Conservation (phyloP, 176 grass and related monocot genomes). For the Oryza rufipogon region DNA sequence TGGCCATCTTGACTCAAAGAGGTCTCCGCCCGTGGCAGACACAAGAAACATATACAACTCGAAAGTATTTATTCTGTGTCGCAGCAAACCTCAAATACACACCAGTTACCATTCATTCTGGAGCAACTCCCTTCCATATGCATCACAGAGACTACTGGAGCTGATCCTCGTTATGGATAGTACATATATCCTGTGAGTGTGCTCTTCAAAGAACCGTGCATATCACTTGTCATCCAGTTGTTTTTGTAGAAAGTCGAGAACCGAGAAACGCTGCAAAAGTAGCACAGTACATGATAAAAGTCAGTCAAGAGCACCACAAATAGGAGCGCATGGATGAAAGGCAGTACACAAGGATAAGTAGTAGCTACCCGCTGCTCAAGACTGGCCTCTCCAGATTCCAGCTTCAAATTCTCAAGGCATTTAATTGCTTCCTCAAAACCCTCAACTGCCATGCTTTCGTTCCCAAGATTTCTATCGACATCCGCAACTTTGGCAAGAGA, state of each 20-base stretch:
- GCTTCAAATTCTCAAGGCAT: slow-evolving; percentile 87
- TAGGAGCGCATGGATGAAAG: background rate
- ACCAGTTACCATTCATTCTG: background rate
- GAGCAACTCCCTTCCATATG: slow-evolving; percentile 20
- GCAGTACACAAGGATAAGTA: background rate
- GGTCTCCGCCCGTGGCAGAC: background rate
- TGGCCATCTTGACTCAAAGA: background rate
- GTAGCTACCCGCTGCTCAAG: slow-evolving; percentile 67
- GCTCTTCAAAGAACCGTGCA: background rate
- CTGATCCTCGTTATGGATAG: slow-evolving; percentile 3
- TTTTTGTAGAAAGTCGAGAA: slow-evolving; percentile 76
- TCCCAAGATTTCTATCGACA: slow-evolving; percentile 83
- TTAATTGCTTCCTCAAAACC: slow-evolving; percentile 89
- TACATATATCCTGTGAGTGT: too few relatives aligned
- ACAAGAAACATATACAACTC: slow-evolving; percentile 25
- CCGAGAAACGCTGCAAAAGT: slow-evolving; percentile 59
- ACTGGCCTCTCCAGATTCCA: slow-evolving; percentile 60
- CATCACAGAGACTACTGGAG: slow-evolving; percentile 1
- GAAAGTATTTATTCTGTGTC: slow-evolving; percentile 14
- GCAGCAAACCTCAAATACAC: background rate
- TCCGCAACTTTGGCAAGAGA: slow-evolving; percentile 98
- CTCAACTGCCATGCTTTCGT: slow-evolving; percentile 55
- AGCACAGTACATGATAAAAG: background rate
- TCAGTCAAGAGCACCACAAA: background rate
- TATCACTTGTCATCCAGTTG: slow-evolving; percentile 61